Base-by-base conservation (phyloP, 2,329 filamentous ascomycete species). In the Calonectria hongkongensis region DNA sequence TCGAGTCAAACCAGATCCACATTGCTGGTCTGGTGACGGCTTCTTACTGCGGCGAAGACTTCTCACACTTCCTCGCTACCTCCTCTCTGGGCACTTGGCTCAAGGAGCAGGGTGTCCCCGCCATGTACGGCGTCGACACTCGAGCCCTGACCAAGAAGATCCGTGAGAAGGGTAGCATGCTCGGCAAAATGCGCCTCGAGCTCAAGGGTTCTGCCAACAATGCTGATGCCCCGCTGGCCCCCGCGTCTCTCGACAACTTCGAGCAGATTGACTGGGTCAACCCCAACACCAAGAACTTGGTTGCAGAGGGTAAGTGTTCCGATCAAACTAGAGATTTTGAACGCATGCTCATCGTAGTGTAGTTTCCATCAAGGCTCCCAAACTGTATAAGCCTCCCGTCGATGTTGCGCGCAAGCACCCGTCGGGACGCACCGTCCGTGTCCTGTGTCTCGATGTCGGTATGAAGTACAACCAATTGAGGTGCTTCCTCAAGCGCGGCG, bases 391-490 rank as follows among this genome's bases (percentile, higher is more conserved):
- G 79, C 95, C 96, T 67, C 91, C 92, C 75, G 86, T 92, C 41
- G 90, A 92, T 71, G 90, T 89, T 80, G 92, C 93, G 75, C 90
- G 98, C 80, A 93, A 94, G 85, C 95, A 98, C 86, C 94, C 96
- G 48, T 97, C 95, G 70, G 97, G 96, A 74, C 94, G 96, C 79
- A 90, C 93, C 63, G 90, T 98, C 72, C 94, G 96, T 82, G 93
- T 99, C 74, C 89, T 98, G 64, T 98, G 95, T 83, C 91, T 99
- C 79, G 97, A 99, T 87, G 96, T 99, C 79, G 97, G 97, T 84
- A 93, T 98, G 89, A 99, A 99, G 87, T 98, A 95, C 87, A 99
- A 98, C 87, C 97, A 99, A 87, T 90, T 99, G 79, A 92, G 97
- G 78, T 99, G 97, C 87, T 92, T 99, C 80, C 89, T 99, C 72